Evolutionary conservation across 495 filamentous ascomycete species (phyloP).

Genomic region (Platismatia glauca): DNA sequence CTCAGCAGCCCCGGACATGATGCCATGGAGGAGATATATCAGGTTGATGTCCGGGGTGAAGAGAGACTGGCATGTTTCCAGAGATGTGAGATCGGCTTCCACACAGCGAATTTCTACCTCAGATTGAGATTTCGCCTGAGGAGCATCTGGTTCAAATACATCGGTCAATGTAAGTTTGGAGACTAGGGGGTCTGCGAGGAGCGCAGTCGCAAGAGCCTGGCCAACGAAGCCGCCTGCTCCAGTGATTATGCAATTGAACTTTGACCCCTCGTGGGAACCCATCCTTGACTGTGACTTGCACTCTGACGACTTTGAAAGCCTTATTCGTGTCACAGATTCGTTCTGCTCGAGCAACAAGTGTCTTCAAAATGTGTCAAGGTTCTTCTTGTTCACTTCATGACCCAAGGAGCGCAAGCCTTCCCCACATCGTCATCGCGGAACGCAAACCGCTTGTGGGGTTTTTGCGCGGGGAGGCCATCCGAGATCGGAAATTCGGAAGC

Average conservation of each 20-base stretch:
- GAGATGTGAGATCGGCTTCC: conserved; percentile 54
- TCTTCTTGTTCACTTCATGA: background rate
- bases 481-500: no score
- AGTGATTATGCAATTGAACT: conserved; percentile 61
- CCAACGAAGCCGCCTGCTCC: conserved; percentile 65
- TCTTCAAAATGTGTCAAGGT: background rate
- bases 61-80: conserved; percentile 24
- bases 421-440: conserved; percentile 16
- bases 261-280: background rate
- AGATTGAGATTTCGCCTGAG: conserved; percentile 38
- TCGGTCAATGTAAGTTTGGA: conserved; percentile 57
- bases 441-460: conserved; percentile 1
- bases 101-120: conserved; percentile 40
- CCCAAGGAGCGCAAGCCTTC: background rate
- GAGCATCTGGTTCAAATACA: conserved; percentile 47
- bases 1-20: conserved; percentile 74
- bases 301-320: background rate
- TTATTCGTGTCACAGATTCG: background rate
- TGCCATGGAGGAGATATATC: conserved; percentile 73
- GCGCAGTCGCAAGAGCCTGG: conserved; percentile 52
- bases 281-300: background rate
- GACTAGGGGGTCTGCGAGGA: conserved; percentile 46
- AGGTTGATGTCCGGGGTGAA: conserved; percentile 30
- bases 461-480: background rate
- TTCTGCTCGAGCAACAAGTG: background rate